These are phyloP conservation scores for Naumovozyma dairenensis DNA, from an alignment of 805 yeast genomes.

Conservation along the genomic window DNA sequence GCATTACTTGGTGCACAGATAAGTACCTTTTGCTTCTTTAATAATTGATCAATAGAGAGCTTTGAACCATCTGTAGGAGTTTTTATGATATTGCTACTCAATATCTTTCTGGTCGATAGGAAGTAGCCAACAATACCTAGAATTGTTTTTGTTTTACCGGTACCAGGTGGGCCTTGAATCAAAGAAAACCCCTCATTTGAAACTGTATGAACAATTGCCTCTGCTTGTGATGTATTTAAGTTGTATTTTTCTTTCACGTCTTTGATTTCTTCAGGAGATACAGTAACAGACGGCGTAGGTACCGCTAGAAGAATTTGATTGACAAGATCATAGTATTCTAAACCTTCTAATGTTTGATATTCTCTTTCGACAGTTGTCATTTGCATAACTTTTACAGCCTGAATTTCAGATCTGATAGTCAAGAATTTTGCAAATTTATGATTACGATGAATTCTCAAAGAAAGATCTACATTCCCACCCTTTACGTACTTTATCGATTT, in stretches of 20 bases:
- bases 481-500: constrained; percentile 58
- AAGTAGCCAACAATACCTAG: constrained; percentile 80
- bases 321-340: constrained; percentile 72
- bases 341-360: constrained; percentile 69
- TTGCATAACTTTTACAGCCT: constrained; percentile 68
- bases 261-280: constrained; percentile 31
- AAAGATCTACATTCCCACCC: constrained; percentile 62
- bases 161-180: constrained; percentile 99
- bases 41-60: constrained; percentile 13
- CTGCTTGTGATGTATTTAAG: constrained; percentile 84
- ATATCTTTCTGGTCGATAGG: constrained; percentile 33
- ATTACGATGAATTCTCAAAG: constrained; percentile 50
- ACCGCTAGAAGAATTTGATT: constrained; percentile 55
- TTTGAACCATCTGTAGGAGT: constrained; percentile 23
- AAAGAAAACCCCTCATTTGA: constrained; percentile 67
- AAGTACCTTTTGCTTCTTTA: constrained; percentile 47
- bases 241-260: constrained; percentile 40
- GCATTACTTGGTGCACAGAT: constrained; percentile 99
- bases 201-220: constrained; percentile 70
- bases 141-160: constrained; percentile 97
- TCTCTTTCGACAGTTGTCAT: constrained; percentile 93
- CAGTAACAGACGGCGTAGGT: constrained; percentile 32
- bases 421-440: constrained; percentile 40
- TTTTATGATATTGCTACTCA: constrained; percentile 24
- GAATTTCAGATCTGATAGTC: constrained; percentile 52